phyloP scores from a whole-genome alignment of 495 filamentous ascomycete genomes.

The Trypethelium eluteriae region DNA sequence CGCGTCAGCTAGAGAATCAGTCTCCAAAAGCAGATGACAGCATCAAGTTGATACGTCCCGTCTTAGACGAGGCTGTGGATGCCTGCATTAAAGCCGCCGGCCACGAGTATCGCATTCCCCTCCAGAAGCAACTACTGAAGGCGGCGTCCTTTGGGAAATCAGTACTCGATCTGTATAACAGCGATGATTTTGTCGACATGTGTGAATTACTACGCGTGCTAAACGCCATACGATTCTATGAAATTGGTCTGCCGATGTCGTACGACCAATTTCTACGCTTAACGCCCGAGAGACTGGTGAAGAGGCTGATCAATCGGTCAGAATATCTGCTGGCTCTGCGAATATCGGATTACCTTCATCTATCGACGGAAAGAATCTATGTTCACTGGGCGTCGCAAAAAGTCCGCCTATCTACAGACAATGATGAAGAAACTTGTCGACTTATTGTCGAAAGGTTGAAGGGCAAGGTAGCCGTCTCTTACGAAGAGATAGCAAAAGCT shows the following conservation, averaged over 20 bases:
- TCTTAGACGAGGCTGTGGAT: conserved; percentile 85
- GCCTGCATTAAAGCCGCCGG: conserved; percentile 85
- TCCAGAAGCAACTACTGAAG: conserved; percentile 92
- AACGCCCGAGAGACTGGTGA: conserved; percentile 76
- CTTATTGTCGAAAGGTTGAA: conserved; percentile 79
- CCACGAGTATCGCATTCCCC: conserved; percentile 78
- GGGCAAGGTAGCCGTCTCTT: conserved; percentile 85
- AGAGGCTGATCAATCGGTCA: conserved; percentile 75
- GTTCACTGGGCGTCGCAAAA: conserved; percentile 96
- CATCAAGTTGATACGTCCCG: conserved; percentile 82
- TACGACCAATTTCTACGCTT: conserved; percentile 86
- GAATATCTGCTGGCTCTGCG: conserved; percentile 88
- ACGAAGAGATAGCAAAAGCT: conserved; percentile 86
- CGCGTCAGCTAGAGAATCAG: conserved; percentile 82
- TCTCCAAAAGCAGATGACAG: conserved; percentile 97
- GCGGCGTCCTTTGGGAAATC: conserved; percentile 97
- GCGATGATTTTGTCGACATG: conserved; percentile 98
- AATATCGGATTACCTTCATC: conserved; percentile 77
- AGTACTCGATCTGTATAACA: conserved; percentile 90
- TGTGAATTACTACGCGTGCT: conserved; percentile 88
- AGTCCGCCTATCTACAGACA: conserved; percentile 72
- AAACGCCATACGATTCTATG: conserved; percentile 83
- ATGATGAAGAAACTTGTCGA: conserved; percentile 81
- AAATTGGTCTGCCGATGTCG: conserved; percentile 83
- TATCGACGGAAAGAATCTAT: conserved; percentile 84